Conservation (phyloP, 192 early-diverging fungal species). For the Helicostylum pulchrum region DNA sequence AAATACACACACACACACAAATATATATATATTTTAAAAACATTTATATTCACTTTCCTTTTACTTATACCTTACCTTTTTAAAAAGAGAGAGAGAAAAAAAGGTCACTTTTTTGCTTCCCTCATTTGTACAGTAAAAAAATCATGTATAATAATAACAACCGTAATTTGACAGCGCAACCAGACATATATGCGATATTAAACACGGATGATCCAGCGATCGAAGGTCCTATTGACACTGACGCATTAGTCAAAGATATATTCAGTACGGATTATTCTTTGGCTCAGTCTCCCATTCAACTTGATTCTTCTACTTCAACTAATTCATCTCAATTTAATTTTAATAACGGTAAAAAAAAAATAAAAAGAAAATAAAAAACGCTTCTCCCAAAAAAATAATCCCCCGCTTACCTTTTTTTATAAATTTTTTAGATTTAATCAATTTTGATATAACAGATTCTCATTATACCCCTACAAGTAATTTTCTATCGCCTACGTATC, state of each 20-base stretch:
- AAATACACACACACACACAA: too few species aligned
- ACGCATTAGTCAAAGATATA: constrained; percentile 8
- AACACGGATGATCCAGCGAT: neutral
- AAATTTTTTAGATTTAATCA: constrained; percentile 7
- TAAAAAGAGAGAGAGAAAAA: neutral
- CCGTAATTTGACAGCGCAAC: neutral
- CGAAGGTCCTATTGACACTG: constrained; percentile 12
- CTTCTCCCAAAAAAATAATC: neutral
- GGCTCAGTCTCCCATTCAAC: neutral
- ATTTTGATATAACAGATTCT: neutral
- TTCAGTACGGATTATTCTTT: constrained; percentile 5
- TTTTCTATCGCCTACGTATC: neutral
- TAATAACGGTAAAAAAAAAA: constrained; percentile 14
- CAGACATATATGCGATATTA: neutral
- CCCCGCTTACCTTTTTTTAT: too few species aligned
- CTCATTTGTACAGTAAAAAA: neutral
- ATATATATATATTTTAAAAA: neutral
- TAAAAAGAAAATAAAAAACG: neutral
- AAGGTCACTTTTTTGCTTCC: neutral
- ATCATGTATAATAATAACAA: neutral
- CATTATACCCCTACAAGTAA: constrained; percentile 1
- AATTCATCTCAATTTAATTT: neutral
- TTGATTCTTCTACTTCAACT: constrained; percentile 2
- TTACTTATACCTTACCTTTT: neutral
- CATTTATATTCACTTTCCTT: neutral